phyloP scores from a whole-genome alignment of 2,329 filamentous ascomycete species.

The Colletotrichum sp. region DNA sequence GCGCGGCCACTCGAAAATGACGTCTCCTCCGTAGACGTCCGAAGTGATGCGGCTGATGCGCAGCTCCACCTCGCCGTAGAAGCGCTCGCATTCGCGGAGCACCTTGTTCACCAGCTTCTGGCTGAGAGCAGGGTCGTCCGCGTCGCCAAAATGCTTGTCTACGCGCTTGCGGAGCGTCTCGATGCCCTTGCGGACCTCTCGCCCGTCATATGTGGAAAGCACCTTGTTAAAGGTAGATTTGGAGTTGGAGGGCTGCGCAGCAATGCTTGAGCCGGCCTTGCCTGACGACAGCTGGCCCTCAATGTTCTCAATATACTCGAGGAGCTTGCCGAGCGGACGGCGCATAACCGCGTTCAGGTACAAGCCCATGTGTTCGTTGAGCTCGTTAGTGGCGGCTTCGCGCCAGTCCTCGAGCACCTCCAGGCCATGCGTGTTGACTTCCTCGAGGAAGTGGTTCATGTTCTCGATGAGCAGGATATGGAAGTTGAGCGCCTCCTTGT shows the following conservation, averaged over 20 bases:
- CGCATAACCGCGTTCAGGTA: slow-evolving; percentile 91
- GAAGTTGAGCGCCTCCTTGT: slow-evolving; percentile 96
- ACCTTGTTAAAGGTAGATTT: slow-evolving; percentile 87
- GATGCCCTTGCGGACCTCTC: slow-evolving; percentile 88
- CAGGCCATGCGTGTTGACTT: slow-evolving; percentile 78
- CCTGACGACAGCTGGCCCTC: slow-evolving; percentile 72
- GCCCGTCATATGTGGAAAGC: slow-evolving; percentile 78
- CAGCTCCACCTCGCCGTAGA: slow-evolving; percentile 66
- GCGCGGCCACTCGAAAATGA: slow-evolving; percentile 70
- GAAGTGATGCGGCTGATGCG: slow-evolving; percentile 65
- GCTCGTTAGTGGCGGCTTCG: slow-evolving; percentile 76
- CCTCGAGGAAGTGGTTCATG: slow-evolving; percentile 97
- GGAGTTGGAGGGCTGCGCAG: slow-evolving; percentile 81
- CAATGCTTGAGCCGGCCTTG: slow-evolving; percentile 67
- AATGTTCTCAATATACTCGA: slow-evolving; percentile 91
- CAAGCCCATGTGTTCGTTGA: slow-evolving; percentile 83
- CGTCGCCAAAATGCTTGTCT: slow-evolving; percentile 96
- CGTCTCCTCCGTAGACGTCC: slow-evolving; percentile 68
- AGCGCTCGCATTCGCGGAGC: slow-evolving; percentile 64
- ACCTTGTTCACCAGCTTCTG: slow-evolving; percentile 63
- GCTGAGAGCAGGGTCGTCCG: slow-evolving; percentile 74
- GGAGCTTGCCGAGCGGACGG: slow-evolving; percentile 84
- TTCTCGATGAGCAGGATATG: slow-evolving; percentile 98
- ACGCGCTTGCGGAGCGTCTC: slow-evolving; percentile 88
- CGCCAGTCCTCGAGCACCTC: slow-evolving; percentile 85